These are phyloP conservation scores for Bjerkandera adusta DNA, from an alignment of 1,284 basidiomycete species.

Conservation along the genomic window DNA sequence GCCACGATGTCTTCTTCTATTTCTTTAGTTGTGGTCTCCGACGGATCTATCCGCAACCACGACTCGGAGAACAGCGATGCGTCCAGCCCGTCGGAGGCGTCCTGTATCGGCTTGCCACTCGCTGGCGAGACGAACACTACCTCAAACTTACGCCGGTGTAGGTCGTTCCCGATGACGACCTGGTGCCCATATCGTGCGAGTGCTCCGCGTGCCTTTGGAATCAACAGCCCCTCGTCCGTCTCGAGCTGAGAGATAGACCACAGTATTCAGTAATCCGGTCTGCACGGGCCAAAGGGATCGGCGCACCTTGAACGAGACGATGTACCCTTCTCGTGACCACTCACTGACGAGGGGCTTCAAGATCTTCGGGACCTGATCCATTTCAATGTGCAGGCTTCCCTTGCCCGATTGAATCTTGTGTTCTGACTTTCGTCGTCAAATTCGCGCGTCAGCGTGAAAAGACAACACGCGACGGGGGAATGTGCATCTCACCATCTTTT, in stretches of 20 bases:
- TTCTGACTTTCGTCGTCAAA: constrained; percentile 62
- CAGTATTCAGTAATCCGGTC: constrained; percentile 7
- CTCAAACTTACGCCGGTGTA: constrained; percentile 86
- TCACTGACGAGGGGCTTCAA: constrained; percentile 90
- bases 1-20: constrained; percentile 91
- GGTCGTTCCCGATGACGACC: constrained; percentile 94
- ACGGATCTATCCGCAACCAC: constrained; percentile 71
- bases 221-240: constrained; percentile 80
- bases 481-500: constrained; percentile 70
- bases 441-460: neutral
- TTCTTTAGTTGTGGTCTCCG: constrained; percentile 55
- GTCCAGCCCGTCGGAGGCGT: constrained; percentile 13
- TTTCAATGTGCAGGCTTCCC: constrained; percentile 90
- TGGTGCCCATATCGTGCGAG: constrained; percentile 96
- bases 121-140: constrained; percentile 78
- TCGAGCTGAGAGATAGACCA: constrained; percentile 67
- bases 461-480: neutral
- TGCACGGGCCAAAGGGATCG: neutral
- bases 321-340: constrained; percentile 90
- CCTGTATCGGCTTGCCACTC: constrained; percentile 26
- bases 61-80: constrained; percentile 49
- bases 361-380: constrained; percentile 99
- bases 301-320: constrained; percentile 94
- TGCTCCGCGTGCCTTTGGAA: constrained; percentile 89
- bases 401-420: constrained; percentile 99